phyloP scores from a whole-genome alignment of 2,329 filamentous ascomycete species.

The Apiospora aurea region DNA sequence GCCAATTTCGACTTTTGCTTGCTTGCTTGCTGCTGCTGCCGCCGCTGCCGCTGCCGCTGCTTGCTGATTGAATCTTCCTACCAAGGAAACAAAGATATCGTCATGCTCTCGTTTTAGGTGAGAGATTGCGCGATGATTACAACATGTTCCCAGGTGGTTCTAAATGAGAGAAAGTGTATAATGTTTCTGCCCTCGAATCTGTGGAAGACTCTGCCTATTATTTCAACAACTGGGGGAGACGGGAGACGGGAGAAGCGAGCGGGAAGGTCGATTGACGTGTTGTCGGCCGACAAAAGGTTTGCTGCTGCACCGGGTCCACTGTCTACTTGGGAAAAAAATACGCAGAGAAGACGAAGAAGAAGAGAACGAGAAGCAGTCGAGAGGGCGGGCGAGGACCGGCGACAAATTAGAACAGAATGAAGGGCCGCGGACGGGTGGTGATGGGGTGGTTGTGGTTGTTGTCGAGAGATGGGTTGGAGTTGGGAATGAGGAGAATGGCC shows the following conservation, averaged over 20 bases:
- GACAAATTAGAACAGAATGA: conserved; percentile 17
- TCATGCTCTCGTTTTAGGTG: conserved; percentile 27
- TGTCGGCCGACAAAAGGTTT: conserved; percentile 5
- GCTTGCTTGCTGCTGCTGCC: too few relatives aligned
- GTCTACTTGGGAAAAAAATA: conserved; percentile 1
- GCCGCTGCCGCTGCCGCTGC: not conserved
- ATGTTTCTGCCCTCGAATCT: conserved; percentile 5
- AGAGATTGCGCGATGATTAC: conserved; percentile 28
- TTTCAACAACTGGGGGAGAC: not conserved
- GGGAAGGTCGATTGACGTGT: not conserved
- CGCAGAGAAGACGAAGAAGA: conserved; percentile 5
- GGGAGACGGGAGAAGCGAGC: not conserved
- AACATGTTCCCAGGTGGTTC: conserved; percentile 25
- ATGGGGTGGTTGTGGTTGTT: not conserved
- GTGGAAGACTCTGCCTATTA: conserved; percentile 9
- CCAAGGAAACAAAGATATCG: conserved; percentile 22
- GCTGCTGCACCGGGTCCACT: not conserved
- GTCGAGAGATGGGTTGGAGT: conserved; percentile 2
- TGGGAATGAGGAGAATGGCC: conserved; percentile 17
- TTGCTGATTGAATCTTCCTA: conserved; percentile 15
- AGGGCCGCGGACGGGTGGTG: not conserved
- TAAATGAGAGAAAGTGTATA: conserved; percentile 20
- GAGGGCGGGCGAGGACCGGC: not conserved
- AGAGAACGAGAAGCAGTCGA: not conserved
- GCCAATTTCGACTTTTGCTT: not conserved